These are phyloP conservation scores for Gynostemma pentaphyllum DNA, from an alignment of 306 rosid species.

Conservation along the genomic window DNA sequence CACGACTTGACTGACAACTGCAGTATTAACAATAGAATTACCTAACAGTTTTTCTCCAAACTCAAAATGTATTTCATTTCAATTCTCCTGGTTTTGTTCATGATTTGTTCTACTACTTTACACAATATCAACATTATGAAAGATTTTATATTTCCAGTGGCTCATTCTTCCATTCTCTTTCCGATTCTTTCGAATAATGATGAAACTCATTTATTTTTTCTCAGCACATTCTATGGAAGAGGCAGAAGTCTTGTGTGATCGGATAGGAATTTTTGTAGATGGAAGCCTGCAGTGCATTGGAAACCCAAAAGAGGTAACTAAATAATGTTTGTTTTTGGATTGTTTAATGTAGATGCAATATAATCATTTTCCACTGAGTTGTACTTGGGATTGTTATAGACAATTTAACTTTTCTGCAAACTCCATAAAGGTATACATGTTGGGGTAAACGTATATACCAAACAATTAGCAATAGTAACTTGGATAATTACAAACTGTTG, in stretches of 20 bases:
- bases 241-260: conserved; percentile 77
- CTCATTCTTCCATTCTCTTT: not conserved
- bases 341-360: not conserved
- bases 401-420: not conserved
- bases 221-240: conserved; percentile 97
- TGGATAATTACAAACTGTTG: not conserved
- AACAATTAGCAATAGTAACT: not conserved
- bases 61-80: not conserved
- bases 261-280: conserved; percentile 71
- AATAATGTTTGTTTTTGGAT: not conserved
- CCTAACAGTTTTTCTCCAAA: not conserved
- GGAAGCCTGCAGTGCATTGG: conserved; percentile 87
- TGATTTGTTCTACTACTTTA: not conserved
- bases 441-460: not conserved
- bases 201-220: not conserved
- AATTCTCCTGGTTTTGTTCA: not conserved
- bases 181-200: not conserved
- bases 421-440: not conserved
- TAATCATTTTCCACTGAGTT: too few species aligned
- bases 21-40: not conserved
- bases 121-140: not conserved
- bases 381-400: not conserved
- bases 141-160: not conserved
- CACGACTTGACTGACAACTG: not conserved
- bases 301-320: conserved; percentile 74